These are phyloP conservation scores for Ustilago bromivora DNA, from an alignment of 1,284 basidiomycete genomes.

Conservation along the genomic window DNA sequence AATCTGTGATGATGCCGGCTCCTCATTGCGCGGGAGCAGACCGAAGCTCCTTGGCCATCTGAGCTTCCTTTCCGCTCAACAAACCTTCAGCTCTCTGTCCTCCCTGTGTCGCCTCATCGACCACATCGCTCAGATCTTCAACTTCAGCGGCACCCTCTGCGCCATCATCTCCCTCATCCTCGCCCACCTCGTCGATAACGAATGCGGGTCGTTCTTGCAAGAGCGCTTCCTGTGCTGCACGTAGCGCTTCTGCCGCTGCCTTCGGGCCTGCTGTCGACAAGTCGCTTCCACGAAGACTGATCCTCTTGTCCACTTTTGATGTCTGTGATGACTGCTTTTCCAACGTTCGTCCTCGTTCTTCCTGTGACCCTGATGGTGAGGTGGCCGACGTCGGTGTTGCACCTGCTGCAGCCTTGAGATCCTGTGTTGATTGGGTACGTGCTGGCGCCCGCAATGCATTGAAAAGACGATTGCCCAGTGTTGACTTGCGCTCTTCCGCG, in stretches of 20 bases:
- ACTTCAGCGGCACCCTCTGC: conserved; percentile 36
- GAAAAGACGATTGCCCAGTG: conserved; percentile 53
- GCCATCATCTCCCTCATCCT: conserved; percentile 49
- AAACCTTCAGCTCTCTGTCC: conserved; percentile 35
- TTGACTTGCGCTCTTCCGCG: conserved; percentile 37
- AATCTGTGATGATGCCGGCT: not conserved
- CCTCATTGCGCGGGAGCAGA: conserved; percentile 42
- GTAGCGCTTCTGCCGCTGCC: conserved; percentile 57
- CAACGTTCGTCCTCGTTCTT: conserved; percentile 33
- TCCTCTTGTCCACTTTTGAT: conserved; percentile 35
- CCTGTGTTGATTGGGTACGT: conserved; percentile 30
- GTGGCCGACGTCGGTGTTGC: not conserved
- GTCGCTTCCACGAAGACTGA: conserved; percentile 51
- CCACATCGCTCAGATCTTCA: conserved; percentile 42
- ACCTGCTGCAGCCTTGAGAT: conserved; percentile 27
- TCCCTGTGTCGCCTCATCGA: conserved; percentile 23
- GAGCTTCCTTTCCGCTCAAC: conserved; percentile 44
- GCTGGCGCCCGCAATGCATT: conserved; percentile 43
- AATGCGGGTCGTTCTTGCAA: conserved; percentile 58
- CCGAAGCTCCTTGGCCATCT: conserved; percentile 45
- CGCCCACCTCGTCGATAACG: conserved; percentile 62
- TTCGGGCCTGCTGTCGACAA: conserved; percentile 53
- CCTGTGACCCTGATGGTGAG: conserved; percentile 7
- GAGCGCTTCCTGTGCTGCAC: conserved; percentile 58
- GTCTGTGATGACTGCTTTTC: conserved; percentile 23